Base-by-base conservation (phyloP, 2,329 filamentous ascomycete species). In the Calonectria pteridis region DNA sequence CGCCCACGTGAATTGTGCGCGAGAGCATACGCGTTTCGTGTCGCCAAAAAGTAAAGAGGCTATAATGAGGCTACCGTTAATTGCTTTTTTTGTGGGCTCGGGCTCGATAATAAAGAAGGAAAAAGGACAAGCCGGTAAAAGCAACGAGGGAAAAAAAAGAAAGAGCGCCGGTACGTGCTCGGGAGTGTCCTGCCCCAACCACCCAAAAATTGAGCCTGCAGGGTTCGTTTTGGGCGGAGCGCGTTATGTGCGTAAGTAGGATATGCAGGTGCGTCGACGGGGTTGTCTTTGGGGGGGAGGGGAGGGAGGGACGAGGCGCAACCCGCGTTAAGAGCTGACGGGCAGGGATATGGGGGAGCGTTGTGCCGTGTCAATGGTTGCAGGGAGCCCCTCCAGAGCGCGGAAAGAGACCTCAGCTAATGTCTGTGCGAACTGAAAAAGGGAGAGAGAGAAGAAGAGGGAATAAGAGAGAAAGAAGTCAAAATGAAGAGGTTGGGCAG, bases 1-100 rank as follows among this genome's bases (percentile, higher is more conserved):
- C 26, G 35, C 33, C 58, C 69, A 59, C 69, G 69, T 59, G 62
- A 66, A 50, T 40, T 26, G 67, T 26, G 62, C 68, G 40, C 49
- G 40, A 43, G 29, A 9, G 49, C 31, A 71, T 67, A 49, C 63
- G 69, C 69, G 62, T 71, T 71, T 20, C 69, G 69, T 70, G 62
- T 70, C 58, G 67, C 67, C 37, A 46, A 63, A 63, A 29, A 31
- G 28, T 37, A 28, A 23, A 23, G 20, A 40, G 43, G 28, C 26
- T 49, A 33, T 31, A 33, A 33, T 26, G 59, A 64, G 59, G 59
- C 40, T 33, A 40, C 37, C 31, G 28, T 64, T 64, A 49, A 43
- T 64, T 64, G 26, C 40, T 64, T 64, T 49, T 63, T 43, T 64
- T 64, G 59, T 49, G 59, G 59, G 59, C 28, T 64, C 59, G 59